Evolutionary conservation across 352 stramenopile species (phyloP).

Genomic region (Sclerospora graminicola): DNA sequence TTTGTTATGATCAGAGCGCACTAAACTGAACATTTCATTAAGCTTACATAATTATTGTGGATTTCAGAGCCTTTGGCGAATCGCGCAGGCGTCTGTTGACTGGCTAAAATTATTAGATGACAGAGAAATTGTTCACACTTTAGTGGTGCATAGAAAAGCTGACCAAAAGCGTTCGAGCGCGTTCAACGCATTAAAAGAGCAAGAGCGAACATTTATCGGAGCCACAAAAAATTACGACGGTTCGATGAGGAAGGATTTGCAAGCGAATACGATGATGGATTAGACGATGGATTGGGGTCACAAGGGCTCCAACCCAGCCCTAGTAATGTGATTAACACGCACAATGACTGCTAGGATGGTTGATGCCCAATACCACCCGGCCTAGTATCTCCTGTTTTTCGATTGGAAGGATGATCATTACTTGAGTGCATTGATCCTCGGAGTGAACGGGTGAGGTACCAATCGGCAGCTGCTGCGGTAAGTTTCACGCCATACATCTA

Average conservation of each 20-base stretch:
- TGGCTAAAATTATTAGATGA: too few species aligned
- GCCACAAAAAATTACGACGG: conserved; percentile 21
- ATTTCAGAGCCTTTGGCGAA: too few species aligned
- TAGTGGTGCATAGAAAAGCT: conserved; percentile 12
- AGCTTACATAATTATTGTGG: too few species aligned
- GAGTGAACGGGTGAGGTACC: conserved; percentile 9
- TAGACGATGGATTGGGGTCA: conserved; percentile 11
- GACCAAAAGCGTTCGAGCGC: conserved; percentile 7
- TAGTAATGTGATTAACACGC: conserved; percentile 16
- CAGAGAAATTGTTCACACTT: too few species aligned
- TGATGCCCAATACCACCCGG: conserved; percentile 9
- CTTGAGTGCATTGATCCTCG: conserved; percentile 40
- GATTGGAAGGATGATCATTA: conserved; percentile 24
- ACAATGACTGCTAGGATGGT: conserved; percentile 20
- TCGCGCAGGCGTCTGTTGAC: too few species aligned
- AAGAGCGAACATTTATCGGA: conserved; percentile 27
- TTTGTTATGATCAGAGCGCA: too few species aligned
- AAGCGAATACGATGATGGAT: conserved; percentile 16
- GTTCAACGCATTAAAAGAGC: conserved; percentile 26
- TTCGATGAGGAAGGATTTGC: conserved; percentile 18
- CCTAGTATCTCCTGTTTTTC: conserved; percentile 33
- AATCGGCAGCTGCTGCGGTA: conserved; percentile 14
- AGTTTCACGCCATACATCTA: background rate
- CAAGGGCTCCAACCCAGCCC: conserved; percentile 13
- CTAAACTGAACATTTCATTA: too few species aligned